These are phyloP conservation scores for Globisporangium solare DNA, from an alignment of 352 stramenopile genomes.

Conservation along the genomic window DNA sequence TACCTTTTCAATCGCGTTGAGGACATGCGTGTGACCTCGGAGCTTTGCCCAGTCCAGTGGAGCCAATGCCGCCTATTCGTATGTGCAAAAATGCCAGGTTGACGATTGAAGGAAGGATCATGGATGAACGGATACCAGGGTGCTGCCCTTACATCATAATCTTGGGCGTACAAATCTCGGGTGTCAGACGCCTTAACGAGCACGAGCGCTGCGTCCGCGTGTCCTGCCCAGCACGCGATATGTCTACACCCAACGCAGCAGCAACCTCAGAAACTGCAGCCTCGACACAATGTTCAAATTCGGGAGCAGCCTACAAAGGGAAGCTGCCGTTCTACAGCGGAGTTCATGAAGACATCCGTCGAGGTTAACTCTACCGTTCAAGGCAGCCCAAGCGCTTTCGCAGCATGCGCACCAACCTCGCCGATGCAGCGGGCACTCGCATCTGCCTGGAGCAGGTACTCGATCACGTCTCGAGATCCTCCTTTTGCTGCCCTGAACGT, in stretches of 20 bases:
- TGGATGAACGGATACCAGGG: not conserved
- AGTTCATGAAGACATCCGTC: not conserved
- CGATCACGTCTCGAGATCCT: conserved; percentile 35
- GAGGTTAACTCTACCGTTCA: not conserved
- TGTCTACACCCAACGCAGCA: conserved; percentile 27
- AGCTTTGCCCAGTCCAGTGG: conserved; percentile 59
- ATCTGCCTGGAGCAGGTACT: conserved; percentile 48
- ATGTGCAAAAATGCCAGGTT: too few species aligned
- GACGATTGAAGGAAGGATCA: too few species aligned
- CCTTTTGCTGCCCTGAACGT: conserved; percentile 60
- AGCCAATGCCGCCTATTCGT: conserved; percentile 25
- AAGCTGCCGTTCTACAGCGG: conserved; percentile 66
- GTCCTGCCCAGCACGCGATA: conserved; percentile 60
- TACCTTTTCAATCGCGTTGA: conserved; percentile 56
- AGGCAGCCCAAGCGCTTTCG: too few species aligned
- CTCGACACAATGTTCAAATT: not conserved
- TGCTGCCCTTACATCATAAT: conserved; percentile 45
- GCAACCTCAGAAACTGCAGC: not conserved
- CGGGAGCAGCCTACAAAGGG: conserved; percentile 41
- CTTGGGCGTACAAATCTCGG: conserved; percentile 57
- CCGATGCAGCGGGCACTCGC: conserved; percentile 47
- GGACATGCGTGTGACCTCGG: conserved; percentile 35
- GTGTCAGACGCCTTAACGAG: conserved; percentile 44
- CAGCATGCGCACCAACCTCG: conserved; percentile 23
- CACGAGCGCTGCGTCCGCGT: conserved; percentile 45